Percentiles rank a stretch among this genome's conserved stretches.
Conservation (phyloP, 805 yeast species). For the Yarrowia osloensis region DNA sequence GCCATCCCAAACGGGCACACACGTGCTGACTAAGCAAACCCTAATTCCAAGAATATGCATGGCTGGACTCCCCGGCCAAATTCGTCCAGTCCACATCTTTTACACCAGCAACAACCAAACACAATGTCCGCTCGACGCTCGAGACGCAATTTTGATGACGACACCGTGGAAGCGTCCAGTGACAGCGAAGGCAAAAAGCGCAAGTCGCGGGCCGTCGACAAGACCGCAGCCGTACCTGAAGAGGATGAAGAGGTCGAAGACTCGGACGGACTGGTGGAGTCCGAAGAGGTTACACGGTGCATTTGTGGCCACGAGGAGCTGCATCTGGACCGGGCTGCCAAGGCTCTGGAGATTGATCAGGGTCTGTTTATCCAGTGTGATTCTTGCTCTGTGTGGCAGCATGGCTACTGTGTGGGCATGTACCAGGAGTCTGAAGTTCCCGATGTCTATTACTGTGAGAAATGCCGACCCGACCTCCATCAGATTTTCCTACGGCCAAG, state of each 20-base stretch:
- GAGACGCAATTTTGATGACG: slow-evolving; percentile 27
- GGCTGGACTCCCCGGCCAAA: slow-evolving; percentile 28
- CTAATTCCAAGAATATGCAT: slow-evolving; percentile 22
- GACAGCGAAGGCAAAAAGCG: slow-evolving; percentile 28
- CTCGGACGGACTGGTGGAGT: slow-evolving; percentile 32
- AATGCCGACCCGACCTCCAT: slow-evolving; percentile 85
- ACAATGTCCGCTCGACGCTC: slow-evolving; percentile 30
- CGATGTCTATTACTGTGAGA: slow-evolving; percentile 93
- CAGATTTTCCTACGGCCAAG: slow-evolving; percentile 51
- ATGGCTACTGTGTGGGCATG: slow-evolving; percentile 92
- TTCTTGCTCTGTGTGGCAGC: slow-evolving; percentile 94
- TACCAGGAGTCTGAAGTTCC: slow-evolving; percentile 74
- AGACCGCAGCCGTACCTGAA: neutral
- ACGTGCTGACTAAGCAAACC: neutral
- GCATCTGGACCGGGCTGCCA: slow-evolving; percentile 40
- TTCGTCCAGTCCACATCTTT: slow-evolving; percentile 16
- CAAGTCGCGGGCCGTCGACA: slow-evolving; percentile 22
- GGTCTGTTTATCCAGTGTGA: slow-evolving; percentile 97
- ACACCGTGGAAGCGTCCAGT: slow-evolving; percentile 28
- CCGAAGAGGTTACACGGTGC: slow-evolving; percentile 54
- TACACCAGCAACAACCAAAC: slow-evolving; percentile 15
- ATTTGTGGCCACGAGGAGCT: slow-evolving; percentile 56
- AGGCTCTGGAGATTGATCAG: slow-evolving; percentile 61
- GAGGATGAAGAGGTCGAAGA: slow-evolving; percentile 33
- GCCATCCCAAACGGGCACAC: neutral